phyloP scores from a whole-genome alignment of 345 rosid genomes.

The Noccaea caerulescens region DNA sequence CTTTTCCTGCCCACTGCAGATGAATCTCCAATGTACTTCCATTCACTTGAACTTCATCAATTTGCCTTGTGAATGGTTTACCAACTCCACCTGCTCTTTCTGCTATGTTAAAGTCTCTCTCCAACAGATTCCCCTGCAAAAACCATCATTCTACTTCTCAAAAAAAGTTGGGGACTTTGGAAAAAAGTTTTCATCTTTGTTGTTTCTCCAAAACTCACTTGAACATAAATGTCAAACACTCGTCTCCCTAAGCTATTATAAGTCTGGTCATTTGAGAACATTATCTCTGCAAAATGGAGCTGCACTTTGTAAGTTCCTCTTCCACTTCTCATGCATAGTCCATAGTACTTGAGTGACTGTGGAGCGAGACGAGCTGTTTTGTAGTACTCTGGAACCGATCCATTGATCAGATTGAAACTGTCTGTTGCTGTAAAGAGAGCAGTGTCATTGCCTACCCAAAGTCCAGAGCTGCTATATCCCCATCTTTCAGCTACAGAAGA shows the following conservation, averaged over 20 bases:
- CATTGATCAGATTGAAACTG: slow-evolving; percentile 45
- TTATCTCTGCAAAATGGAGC: slow-evolving; percentile 92
- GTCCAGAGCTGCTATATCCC: slow-evolving; percentile 86
- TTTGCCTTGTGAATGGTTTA: slow-evolving; percentile 35
- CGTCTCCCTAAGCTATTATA: slow-evolving; percentile 73
- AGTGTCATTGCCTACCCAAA: slow-evolving; percentile 15
- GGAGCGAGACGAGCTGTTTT: slow-evolving; percentile 73
- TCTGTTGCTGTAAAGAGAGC: slow-evolving; percentile 41
- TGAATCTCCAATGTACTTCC: slow-evolving; percentile 78
- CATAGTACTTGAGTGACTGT: slow-evolving; percentile 79
- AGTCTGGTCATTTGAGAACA: slow-evolving; percentile 55
- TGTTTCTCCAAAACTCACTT: slow-evolving; percentile 52
- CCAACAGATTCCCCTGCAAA: slow-evolving; percentile 60
- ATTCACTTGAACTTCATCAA: slow-evolving; percentile 50
- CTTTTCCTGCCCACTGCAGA: slow-evolving; percentile 82
- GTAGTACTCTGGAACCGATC: slow-evolving; percentile 48
- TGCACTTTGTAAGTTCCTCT: slow-evolving; percentile 63
- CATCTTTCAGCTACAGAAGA: slow-evolving; percentile 43
- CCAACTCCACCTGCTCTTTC: slow-evolving; percentile 81
- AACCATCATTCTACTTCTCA: background rate
- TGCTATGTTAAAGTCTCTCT: slow-evolving; percentile 64
- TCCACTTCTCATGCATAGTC: slow-evolving; percentile 63
- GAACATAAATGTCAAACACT: slow-evolving; percentile 74
- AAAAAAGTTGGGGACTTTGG: background rate
- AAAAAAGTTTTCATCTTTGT: background rate